A percentile compares a stretch with the other conserved stretches of the same genome.
These are phyloP conservation scores for Chamaecrista fasciculata DNA, from an alignment of 306 rosid species.

Conservation along the genomic window DNA sequence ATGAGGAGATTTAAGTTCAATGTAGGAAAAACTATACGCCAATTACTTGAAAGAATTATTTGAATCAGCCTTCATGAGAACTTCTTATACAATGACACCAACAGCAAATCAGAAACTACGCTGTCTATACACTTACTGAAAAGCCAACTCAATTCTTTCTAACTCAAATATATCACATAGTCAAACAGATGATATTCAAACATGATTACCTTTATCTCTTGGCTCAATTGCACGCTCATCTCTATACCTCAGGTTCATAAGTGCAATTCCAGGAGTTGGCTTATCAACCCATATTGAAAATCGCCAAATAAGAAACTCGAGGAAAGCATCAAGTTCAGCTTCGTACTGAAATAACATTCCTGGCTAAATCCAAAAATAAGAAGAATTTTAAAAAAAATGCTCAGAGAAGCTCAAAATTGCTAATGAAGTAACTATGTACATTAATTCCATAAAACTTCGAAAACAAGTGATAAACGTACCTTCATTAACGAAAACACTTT, in stretches of 20 bases:
- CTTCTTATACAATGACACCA: background rate
- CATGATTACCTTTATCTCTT: slow-evolving; percentile 67
- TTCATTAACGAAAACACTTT: slow-evolving; percentile 93
- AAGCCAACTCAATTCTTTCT: background rate
- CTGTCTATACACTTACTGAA: too few relatives aligned
- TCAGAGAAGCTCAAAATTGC: slow-evolving; percentile 20
- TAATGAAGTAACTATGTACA: background rate
- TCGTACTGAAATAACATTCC: slow-evolving; percentile 99
- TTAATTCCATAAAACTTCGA: background rate
- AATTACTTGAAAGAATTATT: background rate
- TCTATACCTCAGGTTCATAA: slow-evolving; percentile 95
- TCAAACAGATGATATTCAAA: slow-evolving; percentile 27
- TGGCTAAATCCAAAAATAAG: slow-evolving; percentile 80
- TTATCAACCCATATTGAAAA: slow-evolving; percentile 99
- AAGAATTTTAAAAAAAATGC: slow-evolving; percentile 30
- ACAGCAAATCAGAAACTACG: background rate
- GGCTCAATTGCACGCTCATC: slow-evolving; percentile 79
- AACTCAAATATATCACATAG: background rate
- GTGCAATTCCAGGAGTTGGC: slow-evolving; percentile 95
- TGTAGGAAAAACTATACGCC: background rate
- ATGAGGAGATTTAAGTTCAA: background rate
- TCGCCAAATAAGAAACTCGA: slow-evolving; percentile 96
- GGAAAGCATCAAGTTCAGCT: slow-evolving; percentile 84
- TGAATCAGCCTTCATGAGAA: background rate
- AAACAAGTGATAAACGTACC: slow-evolving; percentile 45